phyloP scores from a whole-genome alignment of 2,329 filamentous ascomycete genomes.

The Bisporella sp. region DNA sequence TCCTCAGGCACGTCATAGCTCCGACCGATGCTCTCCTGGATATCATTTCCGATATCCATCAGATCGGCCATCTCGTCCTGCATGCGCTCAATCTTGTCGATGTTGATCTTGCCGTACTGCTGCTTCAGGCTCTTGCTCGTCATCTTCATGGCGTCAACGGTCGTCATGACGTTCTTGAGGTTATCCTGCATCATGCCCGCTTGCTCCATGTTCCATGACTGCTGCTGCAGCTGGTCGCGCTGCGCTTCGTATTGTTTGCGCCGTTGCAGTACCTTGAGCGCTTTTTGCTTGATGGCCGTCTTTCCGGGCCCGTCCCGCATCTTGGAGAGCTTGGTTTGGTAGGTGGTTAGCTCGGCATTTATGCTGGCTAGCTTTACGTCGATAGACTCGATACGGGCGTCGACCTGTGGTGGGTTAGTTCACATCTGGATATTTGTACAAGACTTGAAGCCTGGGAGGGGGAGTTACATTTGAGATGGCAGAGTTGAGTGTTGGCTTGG shows the following conservation, averaged over 20 bases:
- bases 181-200: constrained; percentile 98
- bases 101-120: constrained; percentile 95
- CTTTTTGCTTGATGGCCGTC: constrained; percentile 85
- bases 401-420: constrained; percentile 45
- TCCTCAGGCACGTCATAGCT: constrained; percentile 96
- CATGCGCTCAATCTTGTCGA: constrained; percentile 94
- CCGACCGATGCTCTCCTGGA: constrained; percentile 86
- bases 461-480: constrained; percentile 70
- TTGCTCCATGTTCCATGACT: constrained; percentile 99
- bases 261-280: constrained; percentile 86
- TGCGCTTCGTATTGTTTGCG: constrained; percentile 92
- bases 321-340: constrained; percentile 79
- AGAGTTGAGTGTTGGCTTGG: constrained; percentile 80
- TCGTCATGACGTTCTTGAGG: constrained; percentile 96
- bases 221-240: constrained; percentile 86
- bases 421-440: constrained; percentile 8
- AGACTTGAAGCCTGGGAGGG: not conserved
- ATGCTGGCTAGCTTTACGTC: constrained; percentile 92
- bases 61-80: constrained; percentile 99
- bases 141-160: constrained; percentile 94
- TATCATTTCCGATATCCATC: constrained; percentile 96
- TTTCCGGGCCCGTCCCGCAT: constrained; percentile 97
- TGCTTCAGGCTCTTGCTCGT: constrained; percentile 88
- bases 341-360: constrained; percentile 81
- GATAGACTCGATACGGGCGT: constrained; percentile 75